Conservation (phyloP, 2,329 filamentous ascomycete species). For the Talaromyces sp. region DNA sequence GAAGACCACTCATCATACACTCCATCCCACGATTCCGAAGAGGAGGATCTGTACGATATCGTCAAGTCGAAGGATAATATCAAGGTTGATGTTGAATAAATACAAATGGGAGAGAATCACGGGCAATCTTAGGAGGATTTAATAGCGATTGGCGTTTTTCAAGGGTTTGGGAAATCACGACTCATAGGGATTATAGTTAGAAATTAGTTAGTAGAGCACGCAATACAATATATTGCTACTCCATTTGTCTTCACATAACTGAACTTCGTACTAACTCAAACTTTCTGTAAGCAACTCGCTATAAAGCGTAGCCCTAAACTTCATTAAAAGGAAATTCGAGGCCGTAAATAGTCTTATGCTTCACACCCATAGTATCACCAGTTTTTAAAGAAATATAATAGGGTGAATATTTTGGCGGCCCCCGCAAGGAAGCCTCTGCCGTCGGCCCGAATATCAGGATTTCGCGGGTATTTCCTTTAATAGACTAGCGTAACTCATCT, state of each 20-base stretch:
- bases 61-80: neutral
- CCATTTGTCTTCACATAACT: neutral
- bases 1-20: slow-evolving; percentile 15
- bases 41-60: slow-evolving; percentile 8
- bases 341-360: too few species aligned
- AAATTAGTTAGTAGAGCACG: neutral
- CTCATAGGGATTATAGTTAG: neutral
- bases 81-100: slow-evolving; percentile 7
- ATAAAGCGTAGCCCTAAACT: too few species aligned
- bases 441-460: too few species aligned
- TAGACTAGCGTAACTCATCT: too few species aligned
- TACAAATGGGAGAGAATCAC: neutral
- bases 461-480: too few species aligned
- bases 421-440: too few species aligned
- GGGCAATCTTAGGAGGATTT: neutral
- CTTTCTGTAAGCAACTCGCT: too few species aligned
- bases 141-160: neutral
- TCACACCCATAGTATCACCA: too few species aligned
- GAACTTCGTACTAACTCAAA: neutral
- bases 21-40: slow-evolving; percentile 7
- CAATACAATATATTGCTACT: neutral
- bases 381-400: too few species aligned
- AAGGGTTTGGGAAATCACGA: neutral
- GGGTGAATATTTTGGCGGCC: too few species aligned
- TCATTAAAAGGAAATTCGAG: too few species aligned